phyloP scores from a whole-genome alignment of 192 early-diverging fungal genomes.

The Backusella luteola region DNA sequence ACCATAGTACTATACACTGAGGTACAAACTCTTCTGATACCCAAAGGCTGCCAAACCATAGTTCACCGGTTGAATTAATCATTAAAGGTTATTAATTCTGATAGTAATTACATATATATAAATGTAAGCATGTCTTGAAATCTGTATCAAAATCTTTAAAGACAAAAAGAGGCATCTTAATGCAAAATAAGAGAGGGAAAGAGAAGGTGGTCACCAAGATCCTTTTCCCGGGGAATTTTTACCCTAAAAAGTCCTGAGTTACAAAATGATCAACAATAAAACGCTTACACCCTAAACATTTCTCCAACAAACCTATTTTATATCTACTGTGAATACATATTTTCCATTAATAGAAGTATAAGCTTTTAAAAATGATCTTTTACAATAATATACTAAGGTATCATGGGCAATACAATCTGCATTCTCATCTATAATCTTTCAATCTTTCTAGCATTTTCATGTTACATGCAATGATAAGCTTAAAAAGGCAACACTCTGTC shows the following conservation, averaged over 20 bases:
- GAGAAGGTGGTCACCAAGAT: not conserved
- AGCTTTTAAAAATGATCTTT: not conserved
- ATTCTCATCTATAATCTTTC: not conserved
- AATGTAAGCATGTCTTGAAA: not conserved
- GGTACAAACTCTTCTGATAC: not conserved
- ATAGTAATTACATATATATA: not conserved
- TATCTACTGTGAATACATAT: not conserved
- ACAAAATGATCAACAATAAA: not conserved
- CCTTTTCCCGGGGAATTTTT: not conserved
- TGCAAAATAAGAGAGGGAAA: not conserved
- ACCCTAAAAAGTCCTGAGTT: not conserved
- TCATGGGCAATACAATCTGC: not conserved
- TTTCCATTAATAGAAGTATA: not conserved
- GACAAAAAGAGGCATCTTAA: not conserved
- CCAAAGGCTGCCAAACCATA: not conserved
- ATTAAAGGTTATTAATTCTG: not conserved
- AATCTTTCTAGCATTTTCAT: not conserved
- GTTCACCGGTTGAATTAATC: not conserved
- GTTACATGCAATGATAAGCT: not conserved
- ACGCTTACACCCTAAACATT: not conserved
- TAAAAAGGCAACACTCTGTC: slow-evolving; percentile 1
- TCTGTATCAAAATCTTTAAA: not conserved
- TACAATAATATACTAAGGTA: not conserved
- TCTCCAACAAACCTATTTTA: not conserved
- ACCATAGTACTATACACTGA: not conserved